These are phyloP conservation scores for Sporothrix sp. DNA, from an alignment of 2,329 filamentous ascomycete genomes.

Conservation along the genomic window DNA sequence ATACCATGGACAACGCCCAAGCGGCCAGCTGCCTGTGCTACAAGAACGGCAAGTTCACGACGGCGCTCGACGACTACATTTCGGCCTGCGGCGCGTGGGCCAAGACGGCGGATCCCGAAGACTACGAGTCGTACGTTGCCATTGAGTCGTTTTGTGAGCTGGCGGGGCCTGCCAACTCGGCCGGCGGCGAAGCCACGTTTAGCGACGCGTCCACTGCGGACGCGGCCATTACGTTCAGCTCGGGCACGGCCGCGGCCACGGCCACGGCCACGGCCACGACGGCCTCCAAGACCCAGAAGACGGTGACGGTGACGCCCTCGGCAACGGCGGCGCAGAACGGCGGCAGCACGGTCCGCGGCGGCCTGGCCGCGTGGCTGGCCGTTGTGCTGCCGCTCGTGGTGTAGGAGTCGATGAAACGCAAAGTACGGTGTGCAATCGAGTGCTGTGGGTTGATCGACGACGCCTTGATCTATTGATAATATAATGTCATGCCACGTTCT, in stretches of 20 bases:
- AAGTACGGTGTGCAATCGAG: too few species aligned
- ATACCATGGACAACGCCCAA: slow-evolving; percentile 10
- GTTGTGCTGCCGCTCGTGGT: slow-evolving; percentile 10
- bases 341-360: not conserved
- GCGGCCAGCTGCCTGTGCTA: slow-evolving; percentile 22
- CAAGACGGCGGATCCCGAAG: slow-evolving; percentile 14
- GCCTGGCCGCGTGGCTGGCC: slow-evolving; percentile 8
- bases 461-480: not conserved
- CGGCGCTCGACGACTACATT: slow-evolving; percentile 20
- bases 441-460: too few species aligned
- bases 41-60: slow-evolving; percentile 17
- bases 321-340: not conserved
- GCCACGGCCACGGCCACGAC: slow-evolving; percentile 3
- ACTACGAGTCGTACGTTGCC: slow-evolving; percentile 15
- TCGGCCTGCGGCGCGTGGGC: slow-evolving; percentile 18
- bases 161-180: not conserved
- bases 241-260: not conserved
- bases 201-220: not conserved
- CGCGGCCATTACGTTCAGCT: not conserved
- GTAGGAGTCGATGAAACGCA: not conserved
- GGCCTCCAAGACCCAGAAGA: not conserved
- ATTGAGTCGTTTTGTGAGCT: slow-evolving; percentile 17
- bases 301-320: slow-evolving; percentile 10
- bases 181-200: slow-evolving; percentile 1
- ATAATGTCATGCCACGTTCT: too few species aligned